phyloP scores from a whole-genome alignment of 441 rosid species.

The Aquilaria agallochum region DNA sequence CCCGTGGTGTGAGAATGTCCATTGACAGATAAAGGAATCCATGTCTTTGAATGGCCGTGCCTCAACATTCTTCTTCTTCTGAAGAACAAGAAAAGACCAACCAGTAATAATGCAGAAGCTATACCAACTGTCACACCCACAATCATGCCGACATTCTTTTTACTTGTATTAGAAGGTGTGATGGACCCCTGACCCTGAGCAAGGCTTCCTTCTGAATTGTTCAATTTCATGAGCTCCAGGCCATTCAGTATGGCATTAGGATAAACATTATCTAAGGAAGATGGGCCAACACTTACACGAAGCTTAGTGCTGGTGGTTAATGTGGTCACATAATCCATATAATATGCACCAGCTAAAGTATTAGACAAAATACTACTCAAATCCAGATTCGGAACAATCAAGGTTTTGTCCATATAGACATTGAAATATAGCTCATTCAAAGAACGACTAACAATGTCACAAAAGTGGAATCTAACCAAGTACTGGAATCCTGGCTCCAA shows the following conservation, averaged over 20 bases:
- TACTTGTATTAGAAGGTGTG: conserved; percentile 27
- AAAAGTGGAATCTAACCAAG: conserved; percentile 77
- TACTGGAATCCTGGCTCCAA: conserved; percentile 74
- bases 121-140: conserved; percentile 49
- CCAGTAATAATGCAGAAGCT: conserved; percentile 27
- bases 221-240: conserved; percentile 90
- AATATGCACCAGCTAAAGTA: conserved; percentile 49
- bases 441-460: conserved; percentile 54
- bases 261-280: conserved; percentile 19
- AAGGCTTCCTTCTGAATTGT: conserved; percentile 65
- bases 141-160: conserved; percentile 40
- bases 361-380: conserved; percentile 22
- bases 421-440: conserved; percentile 65
- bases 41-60: conserved; percentile 67
- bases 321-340: conserved; percentile 48
- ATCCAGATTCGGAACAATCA: conserved; percentile 45
- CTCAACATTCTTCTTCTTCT: conserved; percentile 39
- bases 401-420: conserved; percentile 50
- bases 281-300: conserved; percentile 75
- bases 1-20: conserved; percentile 71
- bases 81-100: conserved; percentile 46
- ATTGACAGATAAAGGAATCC: conserved; percentile 65
- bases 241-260: conserved; percentile 82
- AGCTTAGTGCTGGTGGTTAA: conserved; percentile 22
- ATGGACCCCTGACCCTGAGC: conserved; percentile 19